These are phyloP conservation scores for Erythrobasidium hasegawianum DNA, from an alignment of 1,284 basidiomycete species.

Conservation along the genomic window DNA sequence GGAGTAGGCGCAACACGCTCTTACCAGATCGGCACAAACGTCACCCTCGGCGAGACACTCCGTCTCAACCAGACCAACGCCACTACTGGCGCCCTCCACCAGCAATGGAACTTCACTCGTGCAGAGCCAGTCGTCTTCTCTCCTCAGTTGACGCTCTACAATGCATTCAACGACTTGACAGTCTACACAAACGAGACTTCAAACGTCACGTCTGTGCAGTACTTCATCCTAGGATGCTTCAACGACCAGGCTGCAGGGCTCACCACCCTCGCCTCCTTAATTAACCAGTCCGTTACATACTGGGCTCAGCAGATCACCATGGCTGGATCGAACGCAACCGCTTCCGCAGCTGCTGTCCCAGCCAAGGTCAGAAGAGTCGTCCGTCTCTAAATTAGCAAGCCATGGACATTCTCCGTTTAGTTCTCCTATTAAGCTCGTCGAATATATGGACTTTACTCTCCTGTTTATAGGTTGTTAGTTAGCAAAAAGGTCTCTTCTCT, in stretches of 20 bases:
- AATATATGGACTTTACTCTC: too few relatives aligned
- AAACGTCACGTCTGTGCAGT: conserved; percentile 21
- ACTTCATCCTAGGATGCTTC: conserved; percentile 34
- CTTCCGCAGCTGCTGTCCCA: conserved; percentile 8
- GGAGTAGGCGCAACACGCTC: conserved; percentile 9
- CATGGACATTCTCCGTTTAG: background rate
- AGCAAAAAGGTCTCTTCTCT: conserved; percentile 1
- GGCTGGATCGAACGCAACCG: conserved; percentile 1
- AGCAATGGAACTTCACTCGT: conserved; percentile 18
- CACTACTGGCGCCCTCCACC: conserved; percentile 17
- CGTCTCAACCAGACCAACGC: conserved; percentile 6
- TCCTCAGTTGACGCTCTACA: conserved; percentile 7
- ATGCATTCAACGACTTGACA: conserved; percentile 26
- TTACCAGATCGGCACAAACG: conserved; percentile 20
- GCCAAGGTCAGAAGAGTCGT: background rate
- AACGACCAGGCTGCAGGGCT: conserved; percentile 27
- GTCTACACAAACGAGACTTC: conserved; percentile 27
- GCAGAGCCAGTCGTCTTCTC: conserved; percentile 20
- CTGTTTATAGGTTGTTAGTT: too few relatives aligned
- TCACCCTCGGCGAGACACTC: conserved; percentile 9
- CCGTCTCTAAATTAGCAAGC: too few relatives aligned
- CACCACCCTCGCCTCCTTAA: conserved; percentile 13
- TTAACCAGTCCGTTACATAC: conserved; percentile 14
- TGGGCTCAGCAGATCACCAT: conserved; percentile 12
- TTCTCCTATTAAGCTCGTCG: background rate